These are phyloP conservation scores for Verticillium klebahnii DNA, from an alignment of 2,329 filamentous ascomycete species.

Conservation along the genomic window DNA sequence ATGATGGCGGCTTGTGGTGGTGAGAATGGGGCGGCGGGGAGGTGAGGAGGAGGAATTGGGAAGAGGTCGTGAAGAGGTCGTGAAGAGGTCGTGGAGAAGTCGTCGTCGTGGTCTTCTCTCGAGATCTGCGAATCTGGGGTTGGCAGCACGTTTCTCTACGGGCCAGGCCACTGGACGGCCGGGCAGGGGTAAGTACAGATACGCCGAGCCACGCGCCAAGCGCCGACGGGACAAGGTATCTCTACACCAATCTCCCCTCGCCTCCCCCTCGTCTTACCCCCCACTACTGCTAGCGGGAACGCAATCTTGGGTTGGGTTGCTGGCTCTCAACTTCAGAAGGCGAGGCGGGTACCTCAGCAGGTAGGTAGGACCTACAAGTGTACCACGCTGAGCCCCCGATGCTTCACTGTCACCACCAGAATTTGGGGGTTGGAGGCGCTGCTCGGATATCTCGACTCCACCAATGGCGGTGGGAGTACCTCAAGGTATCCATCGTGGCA, in stretches of 20 bases:
- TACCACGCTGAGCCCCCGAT: too few species aligned
- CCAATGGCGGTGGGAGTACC: too few species aligned
- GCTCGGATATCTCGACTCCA: too few species aligned
- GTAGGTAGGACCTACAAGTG: too few species aligned
- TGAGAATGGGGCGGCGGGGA: not conserved
- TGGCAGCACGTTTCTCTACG: not conserved
- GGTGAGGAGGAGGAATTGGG: not conserved
- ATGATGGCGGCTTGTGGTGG: constrained; percentile 3
- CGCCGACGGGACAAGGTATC: not conserved
- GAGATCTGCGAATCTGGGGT: not conserved
- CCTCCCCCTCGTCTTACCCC: not conserved
- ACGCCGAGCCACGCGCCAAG: not conserved
- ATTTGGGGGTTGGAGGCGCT: too few species aligned
- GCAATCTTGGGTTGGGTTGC: not conserved
- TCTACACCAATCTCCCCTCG: not conserved
- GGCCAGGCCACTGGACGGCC: not conserved
- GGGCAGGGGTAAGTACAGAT: not conserved
- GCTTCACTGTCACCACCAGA: too few species aligned
- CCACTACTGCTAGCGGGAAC: not conserved
- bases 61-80: not conserved
- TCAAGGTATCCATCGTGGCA: too few species aligned
- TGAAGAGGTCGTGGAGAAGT: not conserved
- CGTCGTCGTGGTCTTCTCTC: not conserved
- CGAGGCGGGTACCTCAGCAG: too few species aligned
- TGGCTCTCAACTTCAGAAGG: too few species aligned